Evolutionary conservation across 306 rosid genomes (phyloP).

Genomic region (Ochetophila trinervis): DNA sequence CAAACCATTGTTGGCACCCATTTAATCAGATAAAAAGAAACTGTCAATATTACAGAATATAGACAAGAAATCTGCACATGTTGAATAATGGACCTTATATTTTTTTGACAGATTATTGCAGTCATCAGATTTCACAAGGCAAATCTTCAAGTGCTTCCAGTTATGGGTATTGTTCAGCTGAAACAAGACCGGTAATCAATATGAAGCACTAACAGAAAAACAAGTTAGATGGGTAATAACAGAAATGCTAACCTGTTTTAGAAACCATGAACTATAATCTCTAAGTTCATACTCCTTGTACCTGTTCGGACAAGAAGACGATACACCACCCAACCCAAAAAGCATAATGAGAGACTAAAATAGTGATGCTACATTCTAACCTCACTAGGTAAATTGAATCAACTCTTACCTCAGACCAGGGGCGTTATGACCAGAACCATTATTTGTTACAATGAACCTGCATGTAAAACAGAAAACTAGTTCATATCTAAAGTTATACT

Average conservation of each 20-base stretch:
- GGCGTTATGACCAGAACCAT: slow-evolving; percentile 79
- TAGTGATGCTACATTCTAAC: background rate
- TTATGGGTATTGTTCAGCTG: slow-evolving; percentile 79
- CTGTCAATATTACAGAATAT: slow-evolving; percentile 5
- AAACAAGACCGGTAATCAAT: background rate
- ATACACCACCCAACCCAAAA: slow-evolving; percentile 2
- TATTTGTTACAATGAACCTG: slow-evolving; percentile 90
- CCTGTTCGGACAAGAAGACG: slow-evolving; percentile 45
- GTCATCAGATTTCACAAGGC: slow-evolving; percentile 85
- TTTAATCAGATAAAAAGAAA: slow-evolving; percentile 2
- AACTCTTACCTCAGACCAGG: slow-evolving; percentile 68
- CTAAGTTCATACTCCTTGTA: slow-evolving; percentile 91
- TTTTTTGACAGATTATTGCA: slow-evolving; percentile 66
- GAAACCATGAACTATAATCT: slow-evolving; percentile 91
- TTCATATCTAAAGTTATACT: slow-evolving; percentile 7
- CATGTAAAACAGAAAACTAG: slow-evolving; percentile 17
- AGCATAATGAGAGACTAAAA: slow-evolving; percentile 4
- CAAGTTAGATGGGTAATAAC: slow-evolving; percentile 4
- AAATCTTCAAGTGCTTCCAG: slow-evolving; percentile 71
- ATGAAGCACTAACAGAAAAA: slow-evolving; percentile 20
- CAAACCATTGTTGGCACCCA: background rate
- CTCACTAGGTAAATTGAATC: slow-evolving; percentile 4
- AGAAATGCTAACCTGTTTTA: slow-evolving; percentile 59
- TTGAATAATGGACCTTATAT: slow-evolving; percentile 56
- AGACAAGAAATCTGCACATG: slow-evolving; percentile 9